Base-by-base conservation (phyloP, 2,329 filamentous ascomycete genomes). In the Phialocephala subalpina region DNA sequence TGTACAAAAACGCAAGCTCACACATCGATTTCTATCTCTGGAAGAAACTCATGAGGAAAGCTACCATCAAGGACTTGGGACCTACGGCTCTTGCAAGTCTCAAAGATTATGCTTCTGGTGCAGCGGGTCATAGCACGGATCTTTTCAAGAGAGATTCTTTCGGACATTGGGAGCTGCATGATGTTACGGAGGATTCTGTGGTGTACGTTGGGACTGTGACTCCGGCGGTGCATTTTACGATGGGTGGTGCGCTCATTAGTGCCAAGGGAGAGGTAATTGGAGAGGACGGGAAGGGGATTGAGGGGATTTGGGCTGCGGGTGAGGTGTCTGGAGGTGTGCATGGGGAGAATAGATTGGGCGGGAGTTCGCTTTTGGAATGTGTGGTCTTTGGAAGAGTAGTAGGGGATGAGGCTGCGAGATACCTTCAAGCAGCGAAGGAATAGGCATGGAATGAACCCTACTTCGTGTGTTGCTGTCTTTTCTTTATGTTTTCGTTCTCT, bases 321-420 rank as follows among this genome's bases (percentile, higher is more conserved):
- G 88, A 90, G 78, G 83, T 90, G 20, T 88, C 87, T 0, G 88
- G 88, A 0, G 88, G 88, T 0, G 79, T 91, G 8, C 88, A 90
- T 72, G 87, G 88, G 0, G 86, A 85, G 57, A 90, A 90, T 71
- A 79, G 88, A 16, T 73, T 90, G 0, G 87, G 87, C 18, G 87
- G 88, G 0, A 88, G 85, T 5, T 89, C 86, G 1, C 70, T 90
- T 61, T 73, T 90, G 7, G 87, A 90, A 70, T 90, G 88, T 77
- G 87, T 86, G 2, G 85, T 90, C 0, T 90, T 87, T 79, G 88
- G 88, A 3, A 79, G 86, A 45, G 84, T 85, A 42, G 87, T 87
- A 0, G 88, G 86, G 0, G 73, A 78, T 36, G 42, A 61, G n/a
- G 60, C 36, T n/a, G 62, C 49, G 36, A 49, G 14, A 29, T 53